phyloP scores from a whole-genome alignment of 1,139 yeast species.

The Suhomyces taliae region DNA sequence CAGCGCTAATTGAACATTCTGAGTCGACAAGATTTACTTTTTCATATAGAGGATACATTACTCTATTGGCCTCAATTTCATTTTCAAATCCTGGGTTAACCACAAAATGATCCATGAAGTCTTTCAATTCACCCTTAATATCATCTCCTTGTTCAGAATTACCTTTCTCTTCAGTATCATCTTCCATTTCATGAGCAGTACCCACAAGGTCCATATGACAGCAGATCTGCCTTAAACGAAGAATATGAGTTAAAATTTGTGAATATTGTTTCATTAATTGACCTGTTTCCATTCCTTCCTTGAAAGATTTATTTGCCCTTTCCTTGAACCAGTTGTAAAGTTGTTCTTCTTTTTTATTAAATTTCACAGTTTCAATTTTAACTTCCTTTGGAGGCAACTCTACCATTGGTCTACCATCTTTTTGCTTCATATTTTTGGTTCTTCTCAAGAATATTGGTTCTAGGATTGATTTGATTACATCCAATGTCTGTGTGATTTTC shows the following conservation, averaged over 20 bases:
- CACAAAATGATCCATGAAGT: constrained; percentile 13
- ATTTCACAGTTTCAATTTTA: constrained; percentile 61
- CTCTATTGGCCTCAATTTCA: constrained; percentile 31
- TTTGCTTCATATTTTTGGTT: constrained; percentile 80
- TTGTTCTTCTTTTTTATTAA: constrained; percentile 64
- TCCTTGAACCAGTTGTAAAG: constrained; percentile 71
- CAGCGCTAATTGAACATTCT: constrained; percentile 86
- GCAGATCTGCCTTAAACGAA: constrained; percentile 84
- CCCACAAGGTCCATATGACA: constrained; percentile 75
- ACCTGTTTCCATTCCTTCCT: constrained; percentile 63
- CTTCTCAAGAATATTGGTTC: constrained; percentile 84
- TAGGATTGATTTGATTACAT: constrained; percentile 78
- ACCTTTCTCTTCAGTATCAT: constrained; percentile 17
- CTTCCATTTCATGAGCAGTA: constrained; percentile 39
- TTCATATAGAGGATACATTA: constrained; percentile 27
- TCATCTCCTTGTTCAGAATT: constrained; percentile 16
- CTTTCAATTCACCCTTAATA: constrained; percentile 13
- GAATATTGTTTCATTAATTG: constrained; percentile 73
- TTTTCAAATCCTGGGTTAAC: constrained; percentile 30
- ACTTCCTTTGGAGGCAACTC: constrained; percentile 77
- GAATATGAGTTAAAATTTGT: constrained; percentile 77
- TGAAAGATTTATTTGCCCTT: constrained; percentile 67
- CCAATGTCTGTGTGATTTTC: constrained; percentile 70
- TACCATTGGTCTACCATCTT: constrained; percentile 73
- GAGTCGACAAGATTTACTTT: constrained; percentile 39